Evolutionary conservation across 371 early-diverging fungal species (phyloP).

Genomic region (Apophysomyces variabilis): DNA sequence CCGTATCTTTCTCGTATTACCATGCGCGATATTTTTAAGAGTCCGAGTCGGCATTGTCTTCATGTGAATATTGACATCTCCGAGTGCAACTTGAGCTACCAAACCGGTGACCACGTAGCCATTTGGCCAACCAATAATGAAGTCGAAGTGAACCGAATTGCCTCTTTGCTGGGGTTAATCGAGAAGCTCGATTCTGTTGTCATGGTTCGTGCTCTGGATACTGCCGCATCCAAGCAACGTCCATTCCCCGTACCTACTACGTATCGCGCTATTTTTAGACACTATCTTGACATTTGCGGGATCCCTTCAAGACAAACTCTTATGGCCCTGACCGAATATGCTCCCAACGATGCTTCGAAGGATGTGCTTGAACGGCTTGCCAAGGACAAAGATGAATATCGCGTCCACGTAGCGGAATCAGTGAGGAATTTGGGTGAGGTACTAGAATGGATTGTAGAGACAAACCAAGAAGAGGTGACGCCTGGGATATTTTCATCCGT

Average conservation of each 20-base stretch:
- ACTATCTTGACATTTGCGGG: constrained; percentile 89
- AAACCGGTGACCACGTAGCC: constrained; percentile 95
- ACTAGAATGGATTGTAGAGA: constrained; percentile 44
- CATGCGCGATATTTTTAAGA: constrained; percentile 70
- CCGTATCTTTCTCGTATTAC: constrained; percentile 76
- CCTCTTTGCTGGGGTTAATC: constrained; percentile 64
- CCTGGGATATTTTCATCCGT: constrained; percentile 50
- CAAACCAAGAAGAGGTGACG: constrained; percentile 24
- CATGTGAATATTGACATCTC: constrained; percentile 92
- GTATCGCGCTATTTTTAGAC: constrained; percentile 84
- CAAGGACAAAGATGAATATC: constrained; percentile 76
- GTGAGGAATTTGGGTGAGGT: constrained; percentile 73
- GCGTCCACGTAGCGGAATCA: constrained; percentile 62
- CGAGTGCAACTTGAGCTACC: constrained; percentile 81
- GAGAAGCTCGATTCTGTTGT: constrained; percentile 70
- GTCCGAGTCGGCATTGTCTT: constrained; percentile 80
- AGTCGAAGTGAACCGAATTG: constrained; percentile 71
- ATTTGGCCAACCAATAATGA: constrained; percentile 90
- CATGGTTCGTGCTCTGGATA: constrained; percentile 67
- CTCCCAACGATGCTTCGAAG: constrained; percentile 61
- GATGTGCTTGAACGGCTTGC: constrained; percentile 60
- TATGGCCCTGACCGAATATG: constrained; percentile 61
- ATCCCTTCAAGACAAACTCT: constrained; percentile 69
- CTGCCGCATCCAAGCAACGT: constrained; percentile 68
- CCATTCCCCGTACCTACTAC: constrained; percentile 92